Evolutionary conservation across 2,329 filamentous ascomycete genomes (phyloP).

Genomic region (Fusarium pseudograminearum): DNA sequence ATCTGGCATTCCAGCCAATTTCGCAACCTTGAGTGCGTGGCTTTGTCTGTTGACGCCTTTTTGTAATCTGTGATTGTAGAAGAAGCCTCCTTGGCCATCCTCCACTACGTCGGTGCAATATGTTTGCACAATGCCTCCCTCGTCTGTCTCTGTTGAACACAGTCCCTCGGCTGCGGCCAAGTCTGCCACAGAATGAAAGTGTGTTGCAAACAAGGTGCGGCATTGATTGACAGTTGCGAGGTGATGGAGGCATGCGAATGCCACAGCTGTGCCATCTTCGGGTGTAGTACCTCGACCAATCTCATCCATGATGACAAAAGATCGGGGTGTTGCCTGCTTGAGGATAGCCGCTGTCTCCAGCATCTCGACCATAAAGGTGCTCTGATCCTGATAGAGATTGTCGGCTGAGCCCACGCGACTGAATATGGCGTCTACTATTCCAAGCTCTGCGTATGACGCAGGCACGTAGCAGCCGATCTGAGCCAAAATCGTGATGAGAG

Average conservation of each 20-base stretch:
- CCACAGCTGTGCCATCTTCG: conserved; percentile 89
- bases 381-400: conserved; percentile 93
- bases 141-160: conserved; percentile 51
- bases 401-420: conserved; percentile 94
- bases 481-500: conserved; percentile 91
- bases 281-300: conserved; percentile 95
- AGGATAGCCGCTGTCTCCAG: conserved; percentile 93
- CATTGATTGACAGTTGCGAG: conserved; percentile 81
- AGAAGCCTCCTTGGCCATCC: conserved; percentile 76
- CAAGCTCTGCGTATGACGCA: conserved; percentile 85
- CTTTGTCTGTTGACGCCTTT: conserved; percentile 87
- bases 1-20: conserved; percentile 83
- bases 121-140: conserved; percentile 66
- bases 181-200: conserved; percentile 89
- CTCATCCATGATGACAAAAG: conserved; percentile 98
- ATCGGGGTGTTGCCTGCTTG: conserved; percentile 82
- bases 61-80: conserved; percentile 85
- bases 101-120: conserved; percentile 94
- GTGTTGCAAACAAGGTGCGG: conserved; percentile 90
- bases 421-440: conserved; percentile 95
- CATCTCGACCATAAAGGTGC: conserved; percentile 99
- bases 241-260: conserved; percentile 88
- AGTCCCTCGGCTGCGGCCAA: conserved; percentile 70
- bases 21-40: conserved; percentile 95
- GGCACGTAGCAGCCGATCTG: conserved; percentile 95